Base-by-base conservation (phyloP, 768 basidiomycete species). In the Mrakia hoshinonis region DNA sequence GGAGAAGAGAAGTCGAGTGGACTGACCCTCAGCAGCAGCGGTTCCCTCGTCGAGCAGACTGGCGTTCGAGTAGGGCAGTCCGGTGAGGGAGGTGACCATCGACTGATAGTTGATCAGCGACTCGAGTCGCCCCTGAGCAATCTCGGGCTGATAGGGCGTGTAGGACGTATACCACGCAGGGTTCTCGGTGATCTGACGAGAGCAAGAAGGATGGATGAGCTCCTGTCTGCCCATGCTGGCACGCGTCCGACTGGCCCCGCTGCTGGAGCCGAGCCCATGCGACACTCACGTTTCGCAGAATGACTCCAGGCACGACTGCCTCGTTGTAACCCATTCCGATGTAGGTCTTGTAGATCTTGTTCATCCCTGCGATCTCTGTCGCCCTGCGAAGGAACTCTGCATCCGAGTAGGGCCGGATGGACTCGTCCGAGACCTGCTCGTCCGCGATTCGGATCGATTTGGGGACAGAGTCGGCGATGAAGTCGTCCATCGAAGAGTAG, bases 251-350 rank as follows among this genome's bases (percentile, higher is more conserved):
- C 43, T 43, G 43, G 15, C 43, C 43, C 43, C 7, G 43, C 43
- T n/a, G n/a, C n/a, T n/a, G n/a, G n/a, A n/a, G n/a, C n/a, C n/a
- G n/a, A n/a, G n/a, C n/a, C n/a, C n/a, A n/a, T n/a, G n/a, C n/a
- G n/a, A n/a, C n/a, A n/a, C 79, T 70, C 64, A 80, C 78, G 70
- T 95, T 96, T 74, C 94, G 88, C 76, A 95, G 83, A 79, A 96
- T 92, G 63, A 96, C 92, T 10, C 91, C 89, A n/a, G 94, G 94
- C 5, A 95, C 90, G 58, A 95, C 91, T 3, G 93, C 92, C 75
- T 87, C 87, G 78, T 94, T 91, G 80, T 96, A 99, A 11, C 96
- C 95, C 92, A 97, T 92, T 46, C 96, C 96, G 77, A 98, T 99
- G 80, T 92, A 98, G 77, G 87, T 94, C 83, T 88, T 90, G 80